Base-by-base conservation (phyloP, 768 basidiomycete genomes). In the Boletus rubropictus region DNA sequence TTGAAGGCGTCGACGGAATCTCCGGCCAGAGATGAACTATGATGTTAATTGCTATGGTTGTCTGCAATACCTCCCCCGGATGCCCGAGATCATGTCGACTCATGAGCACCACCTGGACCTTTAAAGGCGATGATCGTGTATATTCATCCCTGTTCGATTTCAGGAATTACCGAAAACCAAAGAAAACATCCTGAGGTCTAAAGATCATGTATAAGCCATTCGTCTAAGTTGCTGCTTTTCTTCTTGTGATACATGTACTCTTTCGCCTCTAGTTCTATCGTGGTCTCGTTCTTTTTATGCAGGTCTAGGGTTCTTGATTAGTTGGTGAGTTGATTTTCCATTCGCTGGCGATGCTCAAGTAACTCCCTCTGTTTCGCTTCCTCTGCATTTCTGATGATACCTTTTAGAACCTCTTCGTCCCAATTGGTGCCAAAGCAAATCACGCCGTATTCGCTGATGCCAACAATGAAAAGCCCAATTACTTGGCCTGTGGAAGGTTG, bases 391-490 rank as follows among this genome's bases (percentile, higher is more conserved):
- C 74, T 60, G 29, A 54, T 49, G 2, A 72, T 60, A 0, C 75
- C 74, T 42, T 66, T 70, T 44, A 55, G 55, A 14, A 78, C 56
- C 50, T 78, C 76, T 22, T 63, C 58, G 21, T 76, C 69, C 76
- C 76, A 78, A 44, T 76, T 55, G 11, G 76, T 78, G 1, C 71
- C 72, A 15, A 74, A 62, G 68, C 76, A 77, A 7, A 87, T 80
- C 8, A 80, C 79, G 5, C 57, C 64, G 47, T 86, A 86, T 64
- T 86, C 85, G 18, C 80, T 74, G 12, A 83, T 52, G 1, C 82
- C 85, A n/a, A 88, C 83, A 3, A 79, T 71, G 56, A 85, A 84
- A 5, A 89, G 67, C 0, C 80, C 86, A 20, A 86, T 69, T 25
- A 86, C 84, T 62, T 88, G 86, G 20, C 85, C 86, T 81, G 51